phyloP scores from a whole-genome alignment of 2,329 filamentous ascomycete genomes.

The Fusarium chlamydosporum region DNA sequence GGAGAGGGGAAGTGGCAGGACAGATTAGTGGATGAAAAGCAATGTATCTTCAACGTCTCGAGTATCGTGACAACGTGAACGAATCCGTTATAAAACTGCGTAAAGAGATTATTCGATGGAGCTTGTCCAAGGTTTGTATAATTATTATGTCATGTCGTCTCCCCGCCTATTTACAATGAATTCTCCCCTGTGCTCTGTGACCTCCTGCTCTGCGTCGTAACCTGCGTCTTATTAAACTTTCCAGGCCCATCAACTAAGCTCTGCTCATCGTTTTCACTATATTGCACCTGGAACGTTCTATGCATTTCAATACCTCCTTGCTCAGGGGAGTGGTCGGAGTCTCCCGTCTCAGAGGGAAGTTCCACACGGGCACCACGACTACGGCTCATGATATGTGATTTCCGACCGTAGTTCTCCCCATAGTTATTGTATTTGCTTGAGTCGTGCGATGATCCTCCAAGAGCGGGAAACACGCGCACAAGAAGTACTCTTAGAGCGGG shows the following conservation, averaged over 20 bases:
- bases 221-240: constrained; percentile 26
- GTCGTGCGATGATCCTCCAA: constrained; percentile 47
- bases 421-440: constrained; percentile 48
- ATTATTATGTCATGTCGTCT: not conserved
- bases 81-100: too few relatives aligned
- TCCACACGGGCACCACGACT: constrained; percentile 43
- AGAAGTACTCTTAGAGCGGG: constrained; percentile 53
- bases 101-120: too few relatives aligned
- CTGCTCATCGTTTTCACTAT: constrained; percentile 47
- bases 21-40: too few relatives aligned
- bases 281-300: constrained; percentile 45
- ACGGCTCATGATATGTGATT: constrained; percentile 42
- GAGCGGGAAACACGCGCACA: constrained; percentile 50
- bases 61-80: too few relatives aligned
- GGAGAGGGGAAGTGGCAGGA: too few relatives aligned
- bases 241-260: constrained; percentile 32
- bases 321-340: constrained; percentile 33
- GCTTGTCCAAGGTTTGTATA: too few relatives aligned
- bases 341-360: constrained; percentile 37
- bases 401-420: constrained; percentile 39
- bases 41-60: too few relatives aligned
- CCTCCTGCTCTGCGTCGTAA: constrained; percentile 25
- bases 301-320: constrained; percentile 49
- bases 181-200: constrained; percentile 27
- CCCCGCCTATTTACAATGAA: constrained; percentile 10